Evolutionary conservation across 2,329 filamentous ascomycete species (phyloP), one percentile per base, ranked within the genome.

Genomic region (Onygenales sp.): DNA sequence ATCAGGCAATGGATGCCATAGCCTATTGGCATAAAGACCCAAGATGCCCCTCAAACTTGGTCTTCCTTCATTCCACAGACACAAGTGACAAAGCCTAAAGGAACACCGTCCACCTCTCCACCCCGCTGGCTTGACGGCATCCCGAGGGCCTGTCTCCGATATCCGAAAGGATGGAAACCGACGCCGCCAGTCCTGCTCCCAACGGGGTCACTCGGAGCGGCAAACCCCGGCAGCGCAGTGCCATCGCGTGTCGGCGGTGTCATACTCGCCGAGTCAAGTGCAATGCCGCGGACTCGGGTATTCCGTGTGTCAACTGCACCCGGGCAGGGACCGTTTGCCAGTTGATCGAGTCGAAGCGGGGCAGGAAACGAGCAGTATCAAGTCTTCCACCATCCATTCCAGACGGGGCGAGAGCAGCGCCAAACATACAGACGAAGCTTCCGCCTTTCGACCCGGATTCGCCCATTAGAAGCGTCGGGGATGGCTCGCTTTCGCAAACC

Each of bases 211-310:
- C 47, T 9, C 47, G 47, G n/a, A 49, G 47, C 13, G 47, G 47
- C 47, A 49, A 49, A 17, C 47, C 47, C 32, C 47, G 47, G 47
- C 47, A 49, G 36, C 47, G 47, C 33, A 49, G 47, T 13, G 47
- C 47, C 8, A 49, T 49, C 32, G 47, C 47, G 13, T 49, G 47
- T 32, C 47, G 36, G 14, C 47, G 47, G 14, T 49, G 47, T 14
- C 47, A 49, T 49, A 11, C 34, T 21, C 36, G 47, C 2, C 47
- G 47, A 31, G 47, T 49, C 6, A 49, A 49, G 31, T 49, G 47
- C 27, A 42, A 49, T 27, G 47, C 47, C 6, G 47, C 47, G 1
- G 47, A 49, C 34, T 40, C 36, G 17, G 47, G 47, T n/a, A 49
- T 42, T 27, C 47, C 47, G 8, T 49, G 47, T 11, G 10, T 17